Evolutionary conservation across 306 rosid species (phyloP), one percentile per base, ranked within the genome.

Genomic region (Sechiopsis laciniata): DNA sequence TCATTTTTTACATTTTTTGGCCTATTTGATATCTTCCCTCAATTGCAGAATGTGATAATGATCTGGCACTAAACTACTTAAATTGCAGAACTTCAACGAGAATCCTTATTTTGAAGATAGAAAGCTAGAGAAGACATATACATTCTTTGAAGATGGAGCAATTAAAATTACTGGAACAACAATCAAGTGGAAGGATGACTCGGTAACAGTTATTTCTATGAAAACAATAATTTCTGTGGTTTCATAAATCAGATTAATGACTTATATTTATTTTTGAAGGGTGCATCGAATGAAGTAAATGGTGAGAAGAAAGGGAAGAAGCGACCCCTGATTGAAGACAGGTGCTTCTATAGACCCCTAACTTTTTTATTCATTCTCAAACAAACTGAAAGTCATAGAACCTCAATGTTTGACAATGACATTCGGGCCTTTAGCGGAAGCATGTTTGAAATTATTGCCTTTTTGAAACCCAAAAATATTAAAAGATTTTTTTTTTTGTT

Each of bases 161-260:
- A 81, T 81, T 67, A 80, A 80, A 74, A 79, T 83, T 45, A 82
- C 79, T 48, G 90, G 90, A 62, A 87, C 90, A 19, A 29, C 80
- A 73, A 83, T 89, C 84, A 83, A 87, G 78, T 89, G 96, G 91
- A 89, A 85, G 80, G 81, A 87, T 65, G 90, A 85, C 79, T 83
- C 40, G 91, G 90, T 89, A 83, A 74, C 48, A 24, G 71, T 74
- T 60, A 45, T 17, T 42, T 64, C 46, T 52, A 52, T 50, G 9
- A 51, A 51, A 73, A 37, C 15, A 56, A 48, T 74, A 8, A 10
- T 59, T 48, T 10, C 0, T 52, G 13, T 75, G n/a, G 29, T 53
- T 10, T 4, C 6, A 32, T 15, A 17, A 6, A 17, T 64, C 17
- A 51, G 15, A 17, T 51, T 21, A 56, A 54, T 13, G 52, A 13